Evolutionary conservation across 148 eudicot genomes (phyloP).

Genomic region (Dianthus caryophyllus): DNA sequence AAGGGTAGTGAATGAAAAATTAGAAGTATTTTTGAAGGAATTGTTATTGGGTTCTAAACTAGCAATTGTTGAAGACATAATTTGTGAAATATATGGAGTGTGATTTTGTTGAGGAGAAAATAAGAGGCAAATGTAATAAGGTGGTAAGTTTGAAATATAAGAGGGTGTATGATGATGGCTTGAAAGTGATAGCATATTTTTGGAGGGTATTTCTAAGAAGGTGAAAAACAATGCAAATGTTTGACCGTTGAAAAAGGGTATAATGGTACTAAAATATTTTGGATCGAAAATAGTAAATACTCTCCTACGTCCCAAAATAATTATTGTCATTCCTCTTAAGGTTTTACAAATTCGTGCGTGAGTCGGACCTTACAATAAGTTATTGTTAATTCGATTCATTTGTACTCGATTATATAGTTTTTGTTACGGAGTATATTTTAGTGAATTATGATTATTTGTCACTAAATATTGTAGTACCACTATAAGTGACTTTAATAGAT

Average conservation of each 20-base stretch:
- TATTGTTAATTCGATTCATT: no score
- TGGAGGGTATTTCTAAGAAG: conserved; percentile 42
- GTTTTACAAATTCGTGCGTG: no score
- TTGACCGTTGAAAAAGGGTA: conserved; percentile 67
- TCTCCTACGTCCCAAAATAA: no score
- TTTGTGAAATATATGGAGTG: neutral
- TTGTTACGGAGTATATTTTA: no score
- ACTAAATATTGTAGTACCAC: no score
- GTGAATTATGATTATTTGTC: no score
- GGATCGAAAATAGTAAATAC: no score
- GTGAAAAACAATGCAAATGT: conserved; percentile 14
- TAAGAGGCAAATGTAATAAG: conserved; percentile 2
- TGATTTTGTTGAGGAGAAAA: neutral
- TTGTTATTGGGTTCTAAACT: conserved; percentile 26
- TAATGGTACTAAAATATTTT: neutral
- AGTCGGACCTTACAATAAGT: no score
- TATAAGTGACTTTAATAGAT: no score
- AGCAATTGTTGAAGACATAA: conserved; percentile 54
- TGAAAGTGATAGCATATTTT: conserved; percentile 17
- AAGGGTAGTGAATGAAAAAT: conserved; percentile 28
- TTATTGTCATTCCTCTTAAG: no score
- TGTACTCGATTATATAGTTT: no score
- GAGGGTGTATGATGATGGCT: conserved; percentile 20
- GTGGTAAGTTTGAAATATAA: conserved; percentile 5
- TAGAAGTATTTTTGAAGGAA: conserved; percentile 12